phyloP scores from a whole-genome alignment of 768 basidiomycete genomes.

The Kwoniella shandongensis region DNA sequence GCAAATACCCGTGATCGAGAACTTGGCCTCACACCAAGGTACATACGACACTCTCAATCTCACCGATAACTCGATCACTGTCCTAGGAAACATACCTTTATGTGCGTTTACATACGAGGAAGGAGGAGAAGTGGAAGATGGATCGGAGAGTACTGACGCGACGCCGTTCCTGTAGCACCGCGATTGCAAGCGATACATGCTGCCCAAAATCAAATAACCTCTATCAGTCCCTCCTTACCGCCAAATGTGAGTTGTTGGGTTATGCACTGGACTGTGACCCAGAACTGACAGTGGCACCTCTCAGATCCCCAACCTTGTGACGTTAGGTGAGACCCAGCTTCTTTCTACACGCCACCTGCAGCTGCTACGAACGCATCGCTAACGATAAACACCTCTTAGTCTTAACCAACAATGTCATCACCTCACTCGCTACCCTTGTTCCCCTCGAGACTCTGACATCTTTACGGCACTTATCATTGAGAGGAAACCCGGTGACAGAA shows the following conservation, averaged over 20 bases:
- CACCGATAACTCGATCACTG: constrained; percentile 52
- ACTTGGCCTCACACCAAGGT: constrained; percentile 53
- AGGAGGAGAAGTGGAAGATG: not conserved
- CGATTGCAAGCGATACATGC: constrained; percentile 48
- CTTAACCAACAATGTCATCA: constrained; percentile 50
- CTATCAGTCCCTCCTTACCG: constrained; percentile 48
- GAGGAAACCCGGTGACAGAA: constrained; percentile 50
- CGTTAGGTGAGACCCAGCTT: constrained; percentile 43
- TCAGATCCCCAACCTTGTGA: constrained; percentile 53
- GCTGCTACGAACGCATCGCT: not conserved
- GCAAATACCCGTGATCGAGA: constrained; percentile 53
- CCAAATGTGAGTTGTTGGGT: constrained; percentile 33
- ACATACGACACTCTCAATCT: constrained; percentile 53
- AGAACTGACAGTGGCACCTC: too few relatives aligned
- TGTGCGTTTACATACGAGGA: constrained; percentile 30
- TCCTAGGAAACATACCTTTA: constrained; percentile 50
- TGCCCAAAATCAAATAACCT: constrained; percentile 49
- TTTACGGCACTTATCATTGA: constrained; percentile 49
- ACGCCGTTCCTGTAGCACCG: constrained; percentile 30
- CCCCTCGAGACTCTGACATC: constrained; percentile 48
- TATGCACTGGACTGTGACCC: constrained; percentile 15
- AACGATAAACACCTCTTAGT: constrained; percentile 27
- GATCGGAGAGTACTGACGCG: not conserved
- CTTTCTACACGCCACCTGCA: not conserved
- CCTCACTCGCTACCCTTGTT: constrained; percentile 49